Base-by-base conservation (phyloP, 2,329 filamentous ascomycete species). In the Colletotrichum sp. region DNA sequence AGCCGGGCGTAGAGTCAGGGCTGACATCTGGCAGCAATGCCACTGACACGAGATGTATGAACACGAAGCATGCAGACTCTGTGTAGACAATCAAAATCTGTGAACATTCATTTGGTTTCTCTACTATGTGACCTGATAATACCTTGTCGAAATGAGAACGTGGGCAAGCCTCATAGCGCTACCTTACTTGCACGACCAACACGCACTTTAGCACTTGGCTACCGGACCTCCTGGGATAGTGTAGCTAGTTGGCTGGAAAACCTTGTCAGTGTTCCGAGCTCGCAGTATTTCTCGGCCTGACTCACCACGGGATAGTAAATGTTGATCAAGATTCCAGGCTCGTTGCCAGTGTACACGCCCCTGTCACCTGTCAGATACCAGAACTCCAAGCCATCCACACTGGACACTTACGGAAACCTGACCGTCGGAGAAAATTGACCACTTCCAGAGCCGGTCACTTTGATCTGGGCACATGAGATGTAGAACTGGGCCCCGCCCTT, bases 401-500 rank as follows among this genome's bases (percentile, higher is more conserved):
- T 48, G 43, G 8, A 18, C 12, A 67, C 71, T 14, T 67, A 76
- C 74, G 76, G 76, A 55, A 77, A 73, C 39, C 36, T 73, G 24
- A 76, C 76, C 4, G 75, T 75, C 21, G 65, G 69, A 36, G 69
- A 73, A 30, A 75, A 67, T 43, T 55, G 67, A 26, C 73, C 66
- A 52, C 55, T 59, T 16, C 76, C 76, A 21, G 68, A 65, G 10
- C 73, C 73, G 14, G 76, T 76, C 1, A 85, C 83, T 4, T 72
- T 79, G 32, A 85, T 72, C 76, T 85, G 83, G 3, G 81, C 83
- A 55, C 83, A 85, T 14, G 81, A 79, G n/a, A 84, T 81, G 78
- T 84, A 85, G 81, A 84, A 84, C 79, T 85, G 83, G 24, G 83
- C 84, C 36, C 83, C 83, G 65, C 79, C 79, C 68, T 80, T 77